phyloP scores from a whole-genome alignment of 495 filamentous ascomycete species.

The Daldinia loculata region DNA sequence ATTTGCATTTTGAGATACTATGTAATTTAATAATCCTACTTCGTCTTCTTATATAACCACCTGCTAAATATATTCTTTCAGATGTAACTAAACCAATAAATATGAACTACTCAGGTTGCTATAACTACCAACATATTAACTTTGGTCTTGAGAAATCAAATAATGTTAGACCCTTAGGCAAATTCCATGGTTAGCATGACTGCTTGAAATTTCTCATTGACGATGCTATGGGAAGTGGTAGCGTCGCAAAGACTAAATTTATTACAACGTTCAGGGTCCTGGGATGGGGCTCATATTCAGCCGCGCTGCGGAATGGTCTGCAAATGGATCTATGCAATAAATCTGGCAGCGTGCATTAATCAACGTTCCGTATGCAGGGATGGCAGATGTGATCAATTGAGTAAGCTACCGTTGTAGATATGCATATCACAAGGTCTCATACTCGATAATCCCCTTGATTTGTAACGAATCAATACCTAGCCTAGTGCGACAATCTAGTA shows the following conservation, averaged over 20 bases:
- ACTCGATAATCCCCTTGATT: constrained; percentile 1
- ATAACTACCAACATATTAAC: not conserved
- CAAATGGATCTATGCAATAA: constrained; percentile 28
- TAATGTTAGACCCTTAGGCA: not conserved
- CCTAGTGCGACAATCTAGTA: not conserved
- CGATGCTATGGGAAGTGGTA: not conserved
- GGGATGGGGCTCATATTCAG: constrained; percentile 16
- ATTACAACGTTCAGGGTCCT: constrained; percentile 33
- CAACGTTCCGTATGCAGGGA: constrained; percentile 11
- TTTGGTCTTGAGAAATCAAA: not conserved
- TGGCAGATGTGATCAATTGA: not conserved
- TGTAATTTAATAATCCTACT: not conserved
- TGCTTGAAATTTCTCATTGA: not conserved
- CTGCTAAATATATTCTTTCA: not conserved
- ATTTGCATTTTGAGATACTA: no score
- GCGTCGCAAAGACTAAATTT: not conserved
- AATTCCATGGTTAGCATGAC: not conserved
- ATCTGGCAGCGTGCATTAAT: constrained; percentile 36
- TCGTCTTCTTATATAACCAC: no score
- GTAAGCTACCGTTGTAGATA: not conserved
- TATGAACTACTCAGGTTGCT: not conserved
- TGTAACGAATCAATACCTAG: not conserved
- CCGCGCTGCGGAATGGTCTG: constrained; percentile 17
- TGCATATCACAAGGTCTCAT: constrained; percentile 12
- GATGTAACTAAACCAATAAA: not conserved